Evolutionary conservation across 176 grass and related monocot genomes (phyloP).

Genomic region (Hsuehochloa calcarea): DNA sequence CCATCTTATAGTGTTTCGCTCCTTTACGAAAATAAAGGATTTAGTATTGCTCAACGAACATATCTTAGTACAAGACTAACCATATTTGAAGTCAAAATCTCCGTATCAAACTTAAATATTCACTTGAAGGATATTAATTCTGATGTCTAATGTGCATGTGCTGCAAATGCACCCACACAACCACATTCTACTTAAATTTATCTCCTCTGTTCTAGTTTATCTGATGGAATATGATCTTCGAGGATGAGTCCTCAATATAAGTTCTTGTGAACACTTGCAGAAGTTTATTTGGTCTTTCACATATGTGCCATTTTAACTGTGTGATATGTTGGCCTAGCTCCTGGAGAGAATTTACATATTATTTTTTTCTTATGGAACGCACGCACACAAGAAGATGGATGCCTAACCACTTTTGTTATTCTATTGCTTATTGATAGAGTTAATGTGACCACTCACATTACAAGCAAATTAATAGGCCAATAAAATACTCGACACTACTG

Average conservation of each 20-base stretch:
- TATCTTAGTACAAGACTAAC: conserved; percentile 13
- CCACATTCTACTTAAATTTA: conserved; percentile 27
- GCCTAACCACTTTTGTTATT: too few relatives aligned
- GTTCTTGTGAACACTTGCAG: conserved; percentile 9
- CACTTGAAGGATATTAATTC: background rate
- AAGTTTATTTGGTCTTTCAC: conserved; percentile 30
- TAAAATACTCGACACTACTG: too few relatives aligned
- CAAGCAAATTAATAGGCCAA: too few relatives aligned
- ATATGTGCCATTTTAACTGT: conserved; percentile 17
- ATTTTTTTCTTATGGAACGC: too few relatives aligned
- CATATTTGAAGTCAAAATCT: conserved; percentile 16
- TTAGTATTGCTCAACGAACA: background rate
- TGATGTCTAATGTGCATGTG: conserved; percentile 11
- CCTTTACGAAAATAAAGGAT: conserved; percentile 16
- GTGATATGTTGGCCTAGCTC: too few relatives aligned
- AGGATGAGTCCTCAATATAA: conserved; percentile 1
- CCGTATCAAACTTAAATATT: conserved; percentile 8
- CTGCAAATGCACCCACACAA: conserved; percentile 4
- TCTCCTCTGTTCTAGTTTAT: conserved; percentile 1
- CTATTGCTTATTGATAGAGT: too few relatives aligned
- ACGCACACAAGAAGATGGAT: too few relatives aligned
- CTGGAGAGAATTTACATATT: too few relatives aligned
- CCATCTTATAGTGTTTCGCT: background rate
- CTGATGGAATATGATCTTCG: conserved; percentile 12
- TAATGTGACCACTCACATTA: too few relatives aligned